These are phyloP conservation scores for Pseudozyma sp. DNA, from an alignment of 1,284 basidiomycete species.

Conservation along the genomic window DNA sequence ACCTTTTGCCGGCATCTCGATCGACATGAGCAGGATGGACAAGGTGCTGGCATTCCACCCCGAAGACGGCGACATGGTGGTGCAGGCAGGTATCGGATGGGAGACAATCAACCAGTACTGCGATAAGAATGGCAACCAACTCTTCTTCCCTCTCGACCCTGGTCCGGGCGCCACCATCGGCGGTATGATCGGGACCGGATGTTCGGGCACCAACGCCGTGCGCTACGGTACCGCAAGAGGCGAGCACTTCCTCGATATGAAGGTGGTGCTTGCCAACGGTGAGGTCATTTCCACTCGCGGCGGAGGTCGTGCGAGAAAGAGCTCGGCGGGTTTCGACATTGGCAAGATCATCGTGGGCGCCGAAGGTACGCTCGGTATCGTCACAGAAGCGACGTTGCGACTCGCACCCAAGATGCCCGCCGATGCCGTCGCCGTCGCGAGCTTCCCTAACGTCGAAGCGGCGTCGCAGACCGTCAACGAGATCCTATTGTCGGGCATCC, in stretches of 20 bases:
- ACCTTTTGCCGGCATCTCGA: conserved; percentile 72
- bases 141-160: conserved; percentile 85
- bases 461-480: conserved; percentile 79
- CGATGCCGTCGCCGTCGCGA: conserved; percentile 73
- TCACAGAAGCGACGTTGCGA: conserved; percentile 87
- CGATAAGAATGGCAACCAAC: conserved; percentile 77
- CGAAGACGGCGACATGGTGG: conserved; percentile 59
- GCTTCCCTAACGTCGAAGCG: conserved; percentile 72
- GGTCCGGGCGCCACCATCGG: conserved; percentile 81
- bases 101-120: conserved; percentile 84
- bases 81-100: conserved; percentile 81
- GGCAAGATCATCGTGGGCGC: conserved; percentile 94
- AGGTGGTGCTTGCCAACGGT: conserved; percentile 81
- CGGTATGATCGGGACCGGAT: conserved; percentile 82
- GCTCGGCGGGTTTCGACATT: conserved; percentile 87
- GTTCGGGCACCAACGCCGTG: conserved; percentile 80
- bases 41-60: conserved; percentile 72
- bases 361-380: conserved; percentile 91
- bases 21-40: conserved; percentile 88
- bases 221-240: conserved; percentile 86
- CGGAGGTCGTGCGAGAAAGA: conserved; percentile 76
- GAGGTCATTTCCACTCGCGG: conserved; percentile 92
- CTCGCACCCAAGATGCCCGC: conserved; percentile 80
- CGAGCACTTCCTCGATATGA: conserved; percentile 59
- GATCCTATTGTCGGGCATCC: conserved; percentile 72